phyloP scores from a whole-genome alignment of 2,329 filamentous ascomycete genomes.

The Cladosporium sp. region DNA sequence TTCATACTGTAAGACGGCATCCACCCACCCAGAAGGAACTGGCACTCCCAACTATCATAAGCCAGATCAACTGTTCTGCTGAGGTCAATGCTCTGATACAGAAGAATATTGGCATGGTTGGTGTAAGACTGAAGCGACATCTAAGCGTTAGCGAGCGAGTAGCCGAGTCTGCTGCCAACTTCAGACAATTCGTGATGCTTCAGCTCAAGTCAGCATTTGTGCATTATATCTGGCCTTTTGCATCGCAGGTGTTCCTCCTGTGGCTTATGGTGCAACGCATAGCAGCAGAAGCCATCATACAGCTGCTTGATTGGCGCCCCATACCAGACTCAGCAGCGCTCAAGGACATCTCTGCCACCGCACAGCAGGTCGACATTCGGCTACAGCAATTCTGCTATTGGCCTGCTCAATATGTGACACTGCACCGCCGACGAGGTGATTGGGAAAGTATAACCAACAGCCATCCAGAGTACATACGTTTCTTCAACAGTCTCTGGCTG shows the following conservation, averaged over 20 bases:
- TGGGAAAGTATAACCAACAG: slow-evolving; percentile 95
- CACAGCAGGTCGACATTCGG: slow-evolving; percentile 94
- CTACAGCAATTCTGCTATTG: slow-evolving; percentile 98
- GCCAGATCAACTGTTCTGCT: slow-evolving; percentile 93
- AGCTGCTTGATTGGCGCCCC: slow-evolving; percentile 78
- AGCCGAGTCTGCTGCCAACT: slow-evolving; percentile 84
- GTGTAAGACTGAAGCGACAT: slow-evolving; percentile 73
- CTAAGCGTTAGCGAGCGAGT: slow-evolving; percentile 92
- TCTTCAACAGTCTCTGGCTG: slow-evolving; percentile 98
- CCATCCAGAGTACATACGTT: slow-evolving; percentile 96
- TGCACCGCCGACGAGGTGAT: slow-evolving; percentile 82
- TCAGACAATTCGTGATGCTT: slow-evolving; percentile 69
- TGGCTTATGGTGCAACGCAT: slow-evolving; percentile 75
- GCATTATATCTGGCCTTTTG: slow-evolving; percentile 72
- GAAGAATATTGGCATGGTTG: slow-evolving; percentile 82
- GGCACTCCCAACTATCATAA: slow-evolving; percentile 74
- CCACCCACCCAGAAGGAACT: slow-evolving; percentile 76
- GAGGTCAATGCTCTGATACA: slow-evolving; percentile 83
- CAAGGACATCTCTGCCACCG: slow-evolving; percentile 93
- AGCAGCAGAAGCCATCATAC: slow-evolving; percentile 72
- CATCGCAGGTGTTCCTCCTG: slow-evolving; percentile 68
- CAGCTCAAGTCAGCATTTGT: slow-evolving; percentile 67
- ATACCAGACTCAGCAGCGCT: slow-evolving; percentile 75
- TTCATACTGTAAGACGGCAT: slow-evolving; percentile 79
- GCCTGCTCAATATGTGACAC: slow-evolving; percentile 91